Evolutionary conservation across 352 stramenopile genomes (phyloP).

Genomic region (Globisporangium parvum): DNA sequence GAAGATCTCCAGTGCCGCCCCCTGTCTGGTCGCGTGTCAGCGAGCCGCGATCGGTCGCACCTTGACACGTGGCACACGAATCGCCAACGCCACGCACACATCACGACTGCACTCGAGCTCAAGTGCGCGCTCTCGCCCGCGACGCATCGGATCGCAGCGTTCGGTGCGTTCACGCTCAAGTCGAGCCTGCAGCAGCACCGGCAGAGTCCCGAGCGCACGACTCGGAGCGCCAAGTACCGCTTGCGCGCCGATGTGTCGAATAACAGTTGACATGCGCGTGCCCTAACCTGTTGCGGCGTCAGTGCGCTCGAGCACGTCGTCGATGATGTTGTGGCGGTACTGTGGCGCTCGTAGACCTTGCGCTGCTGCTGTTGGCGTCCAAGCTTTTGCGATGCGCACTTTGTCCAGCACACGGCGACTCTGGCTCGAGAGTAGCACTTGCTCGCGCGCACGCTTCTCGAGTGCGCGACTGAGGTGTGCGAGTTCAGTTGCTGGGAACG

Average conservation of each 20-base stretch:
- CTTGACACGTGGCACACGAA: not conserved
- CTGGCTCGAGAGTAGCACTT: slow-evolving; percentile 26
- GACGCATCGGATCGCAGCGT: not conserved
- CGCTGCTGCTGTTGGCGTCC: slow-evolving; percentile 1
- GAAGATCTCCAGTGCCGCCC: not conserved
- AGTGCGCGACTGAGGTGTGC: slow-evolving; percentile 19
- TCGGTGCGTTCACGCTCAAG: slow-evolving; percentile 4
- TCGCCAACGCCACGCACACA: slow-evolving; percentile 4
- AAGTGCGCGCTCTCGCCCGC: not conserved
- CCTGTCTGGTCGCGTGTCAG: not conserved
- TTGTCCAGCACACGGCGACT: slow-evolving; percentile 35
- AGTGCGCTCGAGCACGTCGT: not conserved
- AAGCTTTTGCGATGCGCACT: slow-evolving; percentile 17
- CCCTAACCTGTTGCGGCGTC: not conserved
- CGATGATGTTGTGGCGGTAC: too few species aligned
- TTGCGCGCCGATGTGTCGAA: not conserved
- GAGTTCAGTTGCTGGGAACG: slow-evolving; percentile 19
- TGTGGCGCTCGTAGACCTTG: not conserved
- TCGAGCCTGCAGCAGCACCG: not conserved
- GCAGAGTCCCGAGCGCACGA: not conserved
- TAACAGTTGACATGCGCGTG: slow-evolving; percentile 2
- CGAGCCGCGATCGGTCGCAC: not conserved
- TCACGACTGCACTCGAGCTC: slow-evolving; percentile 3
- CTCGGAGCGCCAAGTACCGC: slow-evolving; percentile 2
- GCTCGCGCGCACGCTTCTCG: slow-evolving; percentile 24